Evolutionary conservation across 2,329 filamentous ascomycete species (phyloP).

Genomic region (Cytospora paraplurivora): DNA sequence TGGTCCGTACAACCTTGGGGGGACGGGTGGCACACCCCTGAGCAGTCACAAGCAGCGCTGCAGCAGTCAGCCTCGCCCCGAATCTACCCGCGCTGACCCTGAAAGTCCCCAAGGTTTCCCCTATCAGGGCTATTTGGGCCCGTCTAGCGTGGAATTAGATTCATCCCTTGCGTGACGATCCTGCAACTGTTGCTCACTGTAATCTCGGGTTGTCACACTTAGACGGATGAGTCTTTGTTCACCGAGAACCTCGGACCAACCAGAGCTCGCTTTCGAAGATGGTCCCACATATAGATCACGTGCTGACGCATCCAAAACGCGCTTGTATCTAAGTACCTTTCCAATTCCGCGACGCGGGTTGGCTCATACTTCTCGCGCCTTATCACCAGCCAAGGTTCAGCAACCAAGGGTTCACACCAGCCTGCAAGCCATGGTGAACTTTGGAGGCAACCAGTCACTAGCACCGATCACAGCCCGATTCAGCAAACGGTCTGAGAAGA

Average conservation of each 20-base stretch:
- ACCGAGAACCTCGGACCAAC: slow-evolving; percentile 20
- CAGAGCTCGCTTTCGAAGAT: background rate
- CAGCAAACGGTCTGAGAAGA: slow-evolving; percentile 2
- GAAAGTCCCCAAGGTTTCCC: background rate
- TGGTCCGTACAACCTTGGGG: too few species aligned
- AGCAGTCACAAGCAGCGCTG: too few species aligned
- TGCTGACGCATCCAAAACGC: slow-evolving; percentile 18
- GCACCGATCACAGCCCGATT: slow-evolving; percentile 26
- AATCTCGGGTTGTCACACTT: slow-evolving; percentile 23
- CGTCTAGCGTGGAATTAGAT: slow-evolving; percentile 1
- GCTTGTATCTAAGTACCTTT: slow-evolving; percentile 9
- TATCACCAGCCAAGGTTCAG: slow-evolving; percentile 22
- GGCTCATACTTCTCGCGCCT: slow-evolving; percentile 24
- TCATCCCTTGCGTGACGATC: slow-evolving; percentile 17
- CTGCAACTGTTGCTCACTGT: slow-evolving; percentile 15
- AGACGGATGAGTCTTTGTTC: slow-evolving; percentile 26
- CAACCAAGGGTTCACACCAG: too few species aligned
- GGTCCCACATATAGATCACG: slow-evolving; percentile 20
- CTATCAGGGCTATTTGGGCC: background rate
- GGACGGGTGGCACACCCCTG: too few species aligned
- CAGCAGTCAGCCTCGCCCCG: background rate
- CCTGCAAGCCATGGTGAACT: slow-evolving; percentile 22
- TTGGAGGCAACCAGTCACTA: slow-evolving; percentile 19
- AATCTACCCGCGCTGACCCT: background rate
- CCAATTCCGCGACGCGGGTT: slow-evolving; percentile 25